These are phyloP conservation scores for Lachnellula hyalina DNA, from an alignment of 2,329 filamentous ascomycete species.

Conservation along the genomic window DNA sequence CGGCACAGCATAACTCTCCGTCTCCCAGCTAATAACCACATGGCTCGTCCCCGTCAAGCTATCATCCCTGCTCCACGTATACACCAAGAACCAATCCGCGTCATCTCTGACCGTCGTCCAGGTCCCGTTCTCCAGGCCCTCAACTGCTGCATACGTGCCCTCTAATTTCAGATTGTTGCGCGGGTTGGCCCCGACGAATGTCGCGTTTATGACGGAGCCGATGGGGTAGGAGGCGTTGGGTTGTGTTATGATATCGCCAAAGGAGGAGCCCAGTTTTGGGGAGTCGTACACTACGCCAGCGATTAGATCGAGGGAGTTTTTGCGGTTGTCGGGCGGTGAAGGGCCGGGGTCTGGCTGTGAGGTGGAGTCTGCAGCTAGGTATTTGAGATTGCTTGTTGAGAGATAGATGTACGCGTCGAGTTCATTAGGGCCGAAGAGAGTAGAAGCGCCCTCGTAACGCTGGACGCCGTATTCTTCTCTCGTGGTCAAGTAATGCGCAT, in stretches of 20 bases:
- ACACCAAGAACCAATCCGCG: conserved; percentile 77
- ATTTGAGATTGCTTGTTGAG: conserved; percentile 63
- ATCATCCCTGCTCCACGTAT: conserved; percentile 69
- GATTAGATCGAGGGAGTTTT: conserved; percentile 71
- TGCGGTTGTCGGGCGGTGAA: conserved; percentile 72
- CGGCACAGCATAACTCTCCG: conserved; percentile 47
- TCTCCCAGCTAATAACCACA: conserved; percentile 77
- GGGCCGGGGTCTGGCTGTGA: conserved; percentile 45
- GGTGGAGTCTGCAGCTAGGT: conserved; percentile 50
- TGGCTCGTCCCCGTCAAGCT: conserved; percentile 67
- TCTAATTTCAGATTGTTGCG: conserved; percentile 79
- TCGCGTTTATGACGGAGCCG: conserved; percentile 58
- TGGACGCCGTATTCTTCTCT: conserved; percentile 78
- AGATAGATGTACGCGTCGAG: conserved; percentile 83
- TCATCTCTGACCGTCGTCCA: conserved; percentile 71
- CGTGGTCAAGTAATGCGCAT: conserved; percentile 71
- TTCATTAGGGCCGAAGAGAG: conserved; percentile 76
- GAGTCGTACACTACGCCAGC: conserved; percentile 71
- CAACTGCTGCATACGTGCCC: conserved; percentile 70
- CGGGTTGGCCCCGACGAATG: conserved; percentile 82
- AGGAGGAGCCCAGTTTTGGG: conserved; percentile 57
- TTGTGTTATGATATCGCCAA: conserved; percentile 60
- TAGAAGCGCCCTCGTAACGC: conserved; percentile 89
- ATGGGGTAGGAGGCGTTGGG: conserved; percentile 48
- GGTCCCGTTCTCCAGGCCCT: conserved; percentile 44